Percentiles rank a stretch among this genome's conserved stretches.
Conservation (phyloP, 140 eudicot species). For the Artemisia princeps region DNA sequence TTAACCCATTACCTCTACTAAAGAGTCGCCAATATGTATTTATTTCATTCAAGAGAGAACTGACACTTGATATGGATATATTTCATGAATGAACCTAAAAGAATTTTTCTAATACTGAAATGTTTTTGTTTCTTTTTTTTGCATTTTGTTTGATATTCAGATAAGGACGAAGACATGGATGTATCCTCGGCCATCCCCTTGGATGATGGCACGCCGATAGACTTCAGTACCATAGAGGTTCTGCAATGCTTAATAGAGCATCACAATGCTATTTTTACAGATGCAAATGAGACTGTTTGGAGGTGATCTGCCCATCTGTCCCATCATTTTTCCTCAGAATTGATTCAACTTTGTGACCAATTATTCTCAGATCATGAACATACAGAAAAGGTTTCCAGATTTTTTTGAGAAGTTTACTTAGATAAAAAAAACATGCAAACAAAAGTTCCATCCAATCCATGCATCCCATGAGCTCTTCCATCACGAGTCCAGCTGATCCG, state of each 20-base stretch:
- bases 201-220: conserved; percentile 71
- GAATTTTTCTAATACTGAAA: background rate
- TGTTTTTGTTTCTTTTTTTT: background rate
- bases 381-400: background rate
- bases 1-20: no score
- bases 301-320: conserved; percentile 32
- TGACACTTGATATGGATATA: no score
- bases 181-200: conserved; percentile 78
- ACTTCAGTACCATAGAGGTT: conserved; percentile 70
- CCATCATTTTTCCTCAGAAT: background rate
- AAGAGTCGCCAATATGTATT: no score
- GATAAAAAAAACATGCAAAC: background rate
- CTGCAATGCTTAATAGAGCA: conserved; percentile 78
- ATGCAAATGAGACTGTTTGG: conserved; percentile 89
- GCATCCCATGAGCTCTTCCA: no score
- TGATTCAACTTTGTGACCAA: conserved; percentile 18
- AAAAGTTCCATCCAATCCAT: no score
- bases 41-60: no score
- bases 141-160: conserved; percentile 27
- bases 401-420: conserved; percentile 20
- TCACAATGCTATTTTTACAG: conserved; percentile 84
- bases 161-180: conserved; percentile 59
- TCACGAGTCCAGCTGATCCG: no score
- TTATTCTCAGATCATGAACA: background rate
- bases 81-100: no score